Percentiles rank a stretch among this genome's conserved stretches.
Evolutionary conservation across 2,329 filamentous ascomycete genomes (phyloP).

Genomic region (Ascochyta rabiei): DNA sequence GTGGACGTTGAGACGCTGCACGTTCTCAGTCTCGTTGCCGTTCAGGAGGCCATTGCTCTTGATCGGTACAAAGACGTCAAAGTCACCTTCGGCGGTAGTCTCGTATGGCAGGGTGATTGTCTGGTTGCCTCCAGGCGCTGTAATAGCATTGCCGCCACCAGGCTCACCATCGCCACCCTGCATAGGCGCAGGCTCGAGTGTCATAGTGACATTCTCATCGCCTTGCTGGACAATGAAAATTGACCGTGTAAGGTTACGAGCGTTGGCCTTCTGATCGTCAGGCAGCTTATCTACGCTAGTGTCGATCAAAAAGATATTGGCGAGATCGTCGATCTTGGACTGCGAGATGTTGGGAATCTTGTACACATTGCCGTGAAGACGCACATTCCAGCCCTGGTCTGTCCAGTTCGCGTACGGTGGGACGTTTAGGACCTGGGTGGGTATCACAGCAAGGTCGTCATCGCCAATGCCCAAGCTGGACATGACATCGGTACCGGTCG

Average conservation of each 20-base stretch:
- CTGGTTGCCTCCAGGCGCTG: conserved; percentile 65
- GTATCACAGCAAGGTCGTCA: conserved; percentile 64
- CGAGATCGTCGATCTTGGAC: conserved; percentile 69
- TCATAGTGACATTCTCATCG: conserved; percentile 67
- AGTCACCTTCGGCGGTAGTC: conserved; percentile 73
- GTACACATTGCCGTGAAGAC: conserved; percentile 81
- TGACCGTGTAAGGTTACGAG: conserved; percentile 72
- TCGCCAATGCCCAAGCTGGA: conserved; percentile 66
- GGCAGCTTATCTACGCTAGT: conserved; percentile 66
- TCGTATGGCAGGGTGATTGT: conserved; percentile 67
- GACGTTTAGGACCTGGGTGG: conserved; percentile 74
- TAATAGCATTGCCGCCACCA: conserved; percentile 58
- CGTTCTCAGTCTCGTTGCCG: conserved; percentile 67
- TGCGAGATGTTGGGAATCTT: conserved; percentile 73
- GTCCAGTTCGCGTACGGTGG: conserved; percentile 77
- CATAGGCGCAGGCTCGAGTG: conserved; percentile 64
- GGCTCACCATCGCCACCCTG: conserved; percentile 59
- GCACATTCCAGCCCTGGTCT: conserved; percentile 74
- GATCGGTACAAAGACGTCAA: conserved; percentile 72
- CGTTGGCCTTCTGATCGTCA: conserved; percentile 66
- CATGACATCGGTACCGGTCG: conserved; percentile 65
- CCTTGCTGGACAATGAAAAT: conserved; percentile 79
- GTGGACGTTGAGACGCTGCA: conserved; percentile 73
- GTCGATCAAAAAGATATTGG: conserved; percentile 72
- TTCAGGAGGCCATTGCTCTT: conserved; percentile 60